Evolutionary conservation across 352 stramenopile species (phyloP).

Genomic region (Globisporangium sylvaticum): DNA sequence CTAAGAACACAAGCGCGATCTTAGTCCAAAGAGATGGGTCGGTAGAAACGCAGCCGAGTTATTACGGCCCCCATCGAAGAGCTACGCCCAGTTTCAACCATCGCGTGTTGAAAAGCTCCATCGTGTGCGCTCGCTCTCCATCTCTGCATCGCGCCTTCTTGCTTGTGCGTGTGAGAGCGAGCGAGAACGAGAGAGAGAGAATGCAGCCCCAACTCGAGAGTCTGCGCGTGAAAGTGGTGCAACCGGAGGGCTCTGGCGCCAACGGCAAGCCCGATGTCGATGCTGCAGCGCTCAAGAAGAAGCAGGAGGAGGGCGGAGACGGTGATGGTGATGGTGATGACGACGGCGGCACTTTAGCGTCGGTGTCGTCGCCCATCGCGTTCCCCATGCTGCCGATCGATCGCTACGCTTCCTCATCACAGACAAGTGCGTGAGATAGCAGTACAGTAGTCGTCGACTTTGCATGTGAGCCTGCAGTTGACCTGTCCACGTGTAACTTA

Average conservation of each 20-base stretch:
- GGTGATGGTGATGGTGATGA: too few species aligned
- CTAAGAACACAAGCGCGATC: constrained; percentile 4
- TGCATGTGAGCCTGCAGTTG: neutral
- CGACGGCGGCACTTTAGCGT: neutral
- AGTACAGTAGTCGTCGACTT: neutral
- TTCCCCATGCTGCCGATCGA: constrained; percentile 59
- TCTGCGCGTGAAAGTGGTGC: constrained; percentile 6
- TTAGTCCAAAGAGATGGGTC: neutral
- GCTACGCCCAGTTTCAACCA: neutral
- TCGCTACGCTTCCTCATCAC: constrained; percentile 70
- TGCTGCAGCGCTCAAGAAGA: constrained; percentile 16
- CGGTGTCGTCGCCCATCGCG: constrained; percentile 24
- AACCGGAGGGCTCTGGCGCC: neutral
- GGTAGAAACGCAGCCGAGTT: neutral
- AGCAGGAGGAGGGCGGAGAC: constrained; percentile 13
- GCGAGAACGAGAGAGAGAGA: neutral
- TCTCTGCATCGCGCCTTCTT: neutral
- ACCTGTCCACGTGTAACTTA: neutral
- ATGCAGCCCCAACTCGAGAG: constrained; percentile 17
- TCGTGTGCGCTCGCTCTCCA: neutral
- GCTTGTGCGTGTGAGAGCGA: neutral
- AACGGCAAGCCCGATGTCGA: neutral
- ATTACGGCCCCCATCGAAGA: neutral
- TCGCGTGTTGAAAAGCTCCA: neutral
- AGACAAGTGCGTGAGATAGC: constrained; percentile 44